Percentiles rank a stretch among this genome's conserved stretches.
phyloP scores from a whole-genome alignment of 371 early-diverging fungal genomes.

The Saksenaea oblongispora region DNA sequence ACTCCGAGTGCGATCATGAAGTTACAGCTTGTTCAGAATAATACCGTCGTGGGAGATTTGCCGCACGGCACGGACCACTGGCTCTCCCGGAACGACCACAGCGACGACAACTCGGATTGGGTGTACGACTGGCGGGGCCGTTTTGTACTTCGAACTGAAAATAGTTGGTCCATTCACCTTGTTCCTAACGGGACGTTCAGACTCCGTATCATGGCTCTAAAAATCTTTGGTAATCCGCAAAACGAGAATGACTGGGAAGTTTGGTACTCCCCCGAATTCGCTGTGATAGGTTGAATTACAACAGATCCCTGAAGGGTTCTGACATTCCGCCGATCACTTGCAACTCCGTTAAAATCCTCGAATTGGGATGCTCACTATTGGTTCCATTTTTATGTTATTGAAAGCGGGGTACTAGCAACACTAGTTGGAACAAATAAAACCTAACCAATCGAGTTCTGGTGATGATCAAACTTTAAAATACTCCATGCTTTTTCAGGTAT shows the following conservation, averaged over 20 bases:
- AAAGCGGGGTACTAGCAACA: background rate
- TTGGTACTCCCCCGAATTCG: conserved; percentile 17
- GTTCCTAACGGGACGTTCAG: background rate
- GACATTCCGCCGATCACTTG: conserved; percentile 2
- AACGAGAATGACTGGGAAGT: conserved; percentile 14
- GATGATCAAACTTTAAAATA: background rate
- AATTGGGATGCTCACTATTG: background rate
- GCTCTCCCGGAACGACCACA: conserved; percentile 19
- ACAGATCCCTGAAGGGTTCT: conserved; percentile 2
- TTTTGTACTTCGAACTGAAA: background rate
- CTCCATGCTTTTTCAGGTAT: background rate
- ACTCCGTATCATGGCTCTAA: conserved; percentile 10
- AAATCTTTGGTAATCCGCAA: conserved; percentile 14
- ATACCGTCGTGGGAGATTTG: conserved; percentile 9
- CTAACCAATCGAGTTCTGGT: background rate
- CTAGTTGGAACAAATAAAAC: background rate
- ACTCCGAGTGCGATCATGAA: conserved; percentile 10
- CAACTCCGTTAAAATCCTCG: conserved; percentile 1
- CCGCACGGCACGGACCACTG: conserved; percentile 7
- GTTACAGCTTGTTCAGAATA: conserved; percentile 5
- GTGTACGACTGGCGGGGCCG: conserved; percentile 16
- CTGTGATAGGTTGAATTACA: background rate
- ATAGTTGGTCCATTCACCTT: background rate
- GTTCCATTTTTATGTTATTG: background rate
- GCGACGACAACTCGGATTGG: conserved; percentile 13